Conservation (phyloP, 176 grass and related monocot species). For the Lolium multiflorum region DNA sequence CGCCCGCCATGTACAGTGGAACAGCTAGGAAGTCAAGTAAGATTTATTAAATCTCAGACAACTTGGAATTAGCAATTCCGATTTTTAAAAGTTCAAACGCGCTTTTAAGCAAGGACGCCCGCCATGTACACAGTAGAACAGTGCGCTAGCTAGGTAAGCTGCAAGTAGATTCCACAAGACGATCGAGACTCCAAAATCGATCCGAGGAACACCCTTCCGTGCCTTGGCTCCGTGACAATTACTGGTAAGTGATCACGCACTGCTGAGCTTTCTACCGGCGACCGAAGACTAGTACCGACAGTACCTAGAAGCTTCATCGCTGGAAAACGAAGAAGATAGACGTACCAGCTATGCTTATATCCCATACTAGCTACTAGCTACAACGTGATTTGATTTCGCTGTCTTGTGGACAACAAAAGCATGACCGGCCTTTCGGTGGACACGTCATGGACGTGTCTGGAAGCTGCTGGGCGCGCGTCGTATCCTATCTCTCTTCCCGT, state of each 20-base stretch:
- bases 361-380: no score
- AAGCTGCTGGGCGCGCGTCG: background rate
- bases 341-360: no score
- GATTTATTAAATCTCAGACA: no score
- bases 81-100: background rate
- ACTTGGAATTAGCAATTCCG: no score
- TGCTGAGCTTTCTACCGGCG: no score
- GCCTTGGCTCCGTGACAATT: background rate
- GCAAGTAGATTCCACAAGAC: background rate
- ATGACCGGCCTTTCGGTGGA: background rate
- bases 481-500: background rate
- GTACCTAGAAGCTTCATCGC: no score
- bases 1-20: no score
- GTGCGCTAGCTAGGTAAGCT: background rate
- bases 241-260: no score
- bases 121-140: background rate
- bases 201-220: background rate
- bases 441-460: conserved; percentile 4
- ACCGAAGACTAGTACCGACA: no score
- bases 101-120: background rate
- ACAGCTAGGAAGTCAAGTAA: no score
- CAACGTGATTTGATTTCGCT: background rate
- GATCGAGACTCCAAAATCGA: background rate
- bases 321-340: no score
- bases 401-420: background rate